These are phyloP conservation scores for Lathyrus tuberosus DNA, from an alignment of 306 rosid species.

Conservation along the genomic window DNA sequence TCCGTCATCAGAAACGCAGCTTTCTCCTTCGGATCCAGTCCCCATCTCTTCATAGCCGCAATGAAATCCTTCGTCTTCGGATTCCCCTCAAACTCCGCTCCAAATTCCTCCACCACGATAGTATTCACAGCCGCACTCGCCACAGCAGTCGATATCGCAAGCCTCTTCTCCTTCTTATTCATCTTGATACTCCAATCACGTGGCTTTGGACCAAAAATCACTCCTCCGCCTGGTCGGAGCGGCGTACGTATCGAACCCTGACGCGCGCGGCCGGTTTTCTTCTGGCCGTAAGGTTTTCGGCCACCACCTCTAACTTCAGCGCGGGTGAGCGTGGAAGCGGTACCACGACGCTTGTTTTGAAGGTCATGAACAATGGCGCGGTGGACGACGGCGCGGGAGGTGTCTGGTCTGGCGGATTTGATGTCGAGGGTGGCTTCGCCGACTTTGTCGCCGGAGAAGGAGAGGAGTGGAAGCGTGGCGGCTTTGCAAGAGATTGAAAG, in stretches of 20 bases:
- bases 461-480: conserved; percentile 82
- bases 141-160: conserved; percentile 87
- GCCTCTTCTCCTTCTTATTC: conserved; percentile 81
- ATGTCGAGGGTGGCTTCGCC: conserved; percentile 79
- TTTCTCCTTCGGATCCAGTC: conserved; percentile 86
- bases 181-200: conserved; percentile 91
- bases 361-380: conserved; percentile 83
- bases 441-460: conserved; percentile 73
- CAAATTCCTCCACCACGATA: conserved; percentile 83
- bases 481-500: conserved; percentile 56
- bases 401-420: conserved; percentile 69
- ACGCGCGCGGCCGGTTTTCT: conserved; percentile 87
- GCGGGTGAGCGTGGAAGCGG: conserved; percentile 91
- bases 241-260: conserved; percentile 79
- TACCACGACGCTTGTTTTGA: conserved; percentile 95
- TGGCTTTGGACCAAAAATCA: conserved; percentile 86
- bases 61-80: conserved; percentile 88
- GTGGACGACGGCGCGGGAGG: conserved; percentile 95
- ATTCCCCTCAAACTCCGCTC: conserved; percentile 67
- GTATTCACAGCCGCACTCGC: conserved; percentile 75
- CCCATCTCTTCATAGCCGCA: conserved; percentile 88
- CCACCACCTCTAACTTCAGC: conserved; percentile 91
- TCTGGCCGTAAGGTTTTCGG: conserved; percentile 74
- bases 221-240: conserved; percentile 90
- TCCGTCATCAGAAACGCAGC: conserved; percentile 69